These are phyloP conservation scores for Vigna radiata DNA, from an alignment of 306 rosid species.

Conservation along the genomic window DNA sequence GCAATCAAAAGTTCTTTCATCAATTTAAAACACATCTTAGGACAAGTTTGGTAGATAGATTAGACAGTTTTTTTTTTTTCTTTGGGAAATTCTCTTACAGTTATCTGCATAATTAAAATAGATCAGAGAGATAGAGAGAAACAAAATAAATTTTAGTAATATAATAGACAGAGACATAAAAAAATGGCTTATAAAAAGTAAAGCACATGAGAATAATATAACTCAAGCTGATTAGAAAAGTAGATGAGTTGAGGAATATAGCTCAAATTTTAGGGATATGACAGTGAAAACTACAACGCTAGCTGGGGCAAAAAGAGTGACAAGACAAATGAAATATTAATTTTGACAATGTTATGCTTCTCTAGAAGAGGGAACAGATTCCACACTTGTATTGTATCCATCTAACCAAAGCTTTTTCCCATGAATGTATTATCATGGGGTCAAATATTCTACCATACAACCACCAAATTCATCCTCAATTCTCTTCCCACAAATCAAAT, in stretches of 20 bases:
- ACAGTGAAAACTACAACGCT: slow-evolving; percentile 30
- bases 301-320: slow-evolving; percentile 8
- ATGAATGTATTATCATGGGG: background rate
- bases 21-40: slow-evolving; percentile 50
- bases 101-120: background rate
- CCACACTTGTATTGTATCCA: slow-evolving; percentile 48
- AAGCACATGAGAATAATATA: background rate
- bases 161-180: background rate
- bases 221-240: background rate
- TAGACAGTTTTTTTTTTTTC: slow-evolving; percentile 44
- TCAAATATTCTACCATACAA: background rate
- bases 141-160: no score
- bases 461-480: background rate
- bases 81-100: background rate
- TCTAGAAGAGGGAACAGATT: slow-evolving; percentile 64
- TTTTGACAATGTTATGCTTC: slow-evolving; percentile 59
- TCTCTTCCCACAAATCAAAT: slow-evolving; percentile 19
- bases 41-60: slow-evolving; percentile 43
- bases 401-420: slow-evolving; percentile 33
- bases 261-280: background rate
- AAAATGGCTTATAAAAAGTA: background rate
- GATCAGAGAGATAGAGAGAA: background rate
- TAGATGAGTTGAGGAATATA: background rate
- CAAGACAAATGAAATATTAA: slow-evolving; percentile 10
- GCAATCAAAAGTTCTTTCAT: slow-evolving; percentile 45